Base-by-base conservation (phyloP, 2,329 filamentous ascomycete species). In the Fusarium goolgardi region DNA sequence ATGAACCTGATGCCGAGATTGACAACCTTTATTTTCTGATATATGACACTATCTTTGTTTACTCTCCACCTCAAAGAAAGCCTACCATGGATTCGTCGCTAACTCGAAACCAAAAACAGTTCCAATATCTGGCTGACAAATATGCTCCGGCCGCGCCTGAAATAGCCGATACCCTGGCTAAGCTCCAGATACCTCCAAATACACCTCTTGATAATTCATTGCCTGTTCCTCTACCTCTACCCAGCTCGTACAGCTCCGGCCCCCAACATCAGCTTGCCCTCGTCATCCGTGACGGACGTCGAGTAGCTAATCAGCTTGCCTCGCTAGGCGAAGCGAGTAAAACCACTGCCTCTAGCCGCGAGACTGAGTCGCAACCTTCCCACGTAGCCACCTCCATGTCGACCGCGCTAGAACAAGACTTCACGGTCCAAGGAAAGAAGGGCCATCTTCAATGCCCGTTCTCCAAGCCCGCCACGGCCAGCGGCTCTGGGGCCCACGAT, bases 381-480 rank as follows among this genome's bases (percentile, higher is more conserved):
- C 79, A 80, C 53, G 78, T 80, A 57, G 78, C 78, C 75, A 88
- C 88, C 20, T 86, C 88, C 64, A 83, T 87, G 76, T 89, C 88
- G 54, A 89, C 86, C 50, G 84, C 88, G 37, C 81, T 97, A 75
- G 94, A 97, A 81, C 91, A 91, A 80, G 94, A 97, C 79, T 97
- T 97, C 74, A 97, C 94, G 20, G 91, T 94, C 34, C 84, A 90
- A 76, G 94, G 94, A 63, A 93, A 89, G 74, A 92, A 91, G 73
- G 92, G 94, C 71, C 87, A 86, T 67, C 82, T 97, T 52, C 87
- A 88, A 70, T 97, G 94, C 79, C 94, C 94, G 1, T 97, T 97
- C 78, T 90, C 83, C 61, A 79, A 83, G 73, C 72, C 79, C 70
- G 77, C 71, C 65, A 79, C 73, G 71, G 77, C 72, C 72, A 67